phyloP scores from a whole-genome alignment of 108 stramenopile genomes.

The Nannochloropsis gaditana region DNA sequence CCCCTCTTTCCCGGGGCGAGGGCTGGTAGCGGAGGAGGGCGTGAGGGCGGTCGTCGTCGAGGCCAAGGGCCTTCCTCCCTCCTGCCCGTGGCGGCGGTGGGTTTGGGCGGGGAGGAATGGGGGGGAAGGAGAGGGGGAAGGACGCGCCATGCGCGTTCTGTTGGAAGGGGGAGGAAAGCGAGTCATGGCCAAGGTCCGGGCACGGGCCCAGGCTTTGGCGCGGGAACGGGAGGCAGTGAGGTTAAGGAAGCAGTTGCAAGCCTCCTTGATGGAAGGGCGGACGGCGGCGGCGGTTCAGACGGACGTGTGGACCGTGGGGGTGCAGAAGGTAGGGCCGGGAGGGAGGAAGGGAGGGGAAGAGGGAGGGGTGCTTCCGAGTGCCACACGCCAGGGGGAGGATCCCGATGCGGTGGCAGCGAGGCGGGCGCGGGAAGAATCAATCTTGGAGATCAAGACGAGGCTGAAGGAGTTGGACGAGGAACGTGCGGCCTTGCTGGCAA shows the following conservation, averaged over 20 bases:
- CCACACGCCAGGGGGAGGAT: neutral
- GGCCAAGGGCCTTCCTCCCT: neutral
- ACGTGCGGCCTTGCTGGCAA: neutral
- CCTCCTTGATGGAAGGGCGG: neutral
- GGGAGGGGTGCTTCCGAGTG: neutral
- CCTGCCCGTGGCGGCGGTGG: constrained; percentile 13
- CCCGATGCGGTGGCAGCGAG: neutral
- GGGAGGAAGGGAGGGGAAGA: neutral
- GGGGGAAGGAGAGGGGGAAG: neutral
- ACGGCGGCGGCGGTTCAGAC: neutral
- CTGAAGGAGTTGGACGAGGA: neutral
- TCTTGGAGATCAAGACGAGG: neutral
- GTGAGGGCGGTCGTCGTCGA: neutral
- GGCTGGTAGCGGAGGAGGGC: neutral
- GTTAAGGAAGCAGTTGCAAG: constrained; percentile 16
- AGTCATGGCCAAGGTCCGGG: neutral
- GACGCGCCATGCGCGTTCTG: constrained; percentile 3
- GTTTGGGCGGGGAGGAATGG: neutral
- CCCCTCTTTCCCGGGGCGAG: neutral
- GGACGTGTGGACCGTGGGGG: neutral
- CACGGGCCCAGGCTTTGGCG: neutral
- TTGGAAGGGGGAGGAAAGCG: neutral
- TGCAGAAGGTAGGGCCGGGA: neutral
- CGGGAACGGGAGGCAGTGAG: neutral
- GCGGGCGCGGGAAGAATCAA: neutral